Conservation (phyloP, 345 rosid genomes). For the Linum tenue region DNA sequence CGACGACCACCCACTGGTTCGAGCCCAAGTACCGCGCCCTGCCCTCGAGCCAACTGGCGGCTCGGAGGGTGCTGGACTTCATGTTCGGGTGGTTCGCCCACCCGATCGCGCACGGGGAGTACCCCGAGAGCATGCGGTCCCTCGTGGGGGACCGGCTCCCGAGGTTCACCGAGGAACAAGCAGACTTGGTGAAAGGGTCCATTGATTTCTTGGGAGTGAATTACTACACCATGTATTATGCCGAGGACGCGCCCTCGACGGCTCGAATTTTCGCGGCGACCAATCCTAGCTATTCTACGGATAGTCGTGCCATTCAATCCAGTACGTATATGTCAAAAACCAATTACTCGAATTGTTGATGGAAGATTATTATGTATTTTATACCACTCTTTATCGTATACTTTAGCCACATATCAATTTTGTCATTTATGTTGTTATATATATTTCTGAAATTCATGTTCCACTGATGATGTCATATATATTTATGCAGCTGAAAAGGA, state of each 20-base stretch:
- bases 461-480: too few relatives aligned
- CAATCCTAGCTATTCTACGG: conserved; percentile 18
- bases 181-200: conserved; percentile 38
- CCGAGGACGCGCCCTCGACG: conserved; percentile 5
- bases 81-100: conserved; percentile 32
- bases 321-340: not conserved
- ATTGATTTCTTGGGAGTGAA: conserved; percentile 48
- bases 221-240: conserved; percentile 46
- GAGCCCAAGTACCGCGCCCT: conserved; percentile 24
- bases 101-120: conserved; percentile 40
- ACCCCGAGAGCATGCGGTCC: conserved; percentile 42
- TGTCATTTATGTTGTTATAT: not conserved
- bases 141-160: conserved; percentile 41
- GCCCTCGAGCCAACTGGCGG: conserved; percentile 16
- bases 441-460: too few relatives aligned
- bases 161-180: conserved; percentile 38
- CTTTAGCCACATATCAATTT: not conserved
- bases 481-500: too few relatives aligned
- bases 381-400: too few relatives aligned
- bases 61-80: conserved; percentile 35
- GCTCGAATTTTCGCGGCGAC: not conserved
- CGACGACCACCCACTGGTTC: conserved; percentile 19
- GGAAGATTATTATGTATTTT: too few relatives aligned
- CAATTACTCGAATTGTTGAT: too few relatives aligned
- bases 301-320: conserved; percentile 13